These are phyloP conservation scores for Prunus yedoensis DNA, from an alignment of 331 rosid genomes.

Conservation along the genomic window DNA sequence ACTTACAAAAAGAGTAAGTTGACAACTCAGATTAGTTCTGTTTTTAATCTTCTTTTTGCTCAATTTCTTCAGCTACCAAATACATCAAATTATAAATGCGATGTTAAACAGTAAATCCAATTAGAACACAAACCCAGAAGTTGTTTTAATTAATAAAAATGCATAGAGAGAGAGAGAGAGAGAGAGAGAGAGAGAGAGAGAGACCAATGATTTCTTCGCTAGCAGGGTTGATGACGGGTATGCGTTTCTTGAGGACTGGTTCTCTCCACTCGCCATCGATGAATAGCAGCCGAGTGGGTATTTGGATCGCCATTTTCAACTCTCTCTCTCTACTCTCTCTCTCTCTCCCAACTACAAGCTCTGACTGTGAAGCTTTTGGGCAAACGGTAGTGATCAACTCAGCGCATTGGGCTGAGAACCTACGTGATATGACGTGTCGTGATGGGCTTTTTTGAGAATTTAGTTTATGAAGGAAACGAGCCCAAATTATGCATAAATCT, in stretches of 20 bases:
- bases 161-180: not conserved
- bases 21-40: not conserved
- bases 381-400: no score
- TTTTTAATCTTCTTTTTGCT: not conserved
- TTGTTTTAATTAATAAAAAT: not conserved
- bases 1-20: not conserved
- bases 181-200: no score
- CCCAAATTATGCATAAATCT: no score
- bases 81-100: not conserved
- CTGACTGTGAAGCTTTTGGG: no score
- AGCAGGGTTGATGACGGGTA: constrained; percentile 82
- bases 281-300: constrained; percentile 73
- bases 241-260: constrained; percentile 65
- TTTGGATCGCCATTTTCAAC: constrained; percentile 51
- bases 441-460: not conserved
- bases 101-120: not conserved
- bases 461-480: no score
- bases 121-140: not conserved
- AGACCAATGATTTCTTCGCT: constrained; percentile 70
- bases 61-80: constrained; percentile 1
- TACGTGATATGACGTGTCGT: not conserved
- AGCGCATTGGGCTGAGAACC: not conserved
- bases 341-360: no score
- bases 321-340: not conserved
- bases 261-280: constrained; percentile 81